Conservation (phyloP, 1,139 yeast species). For the Saccharomyces hybrid region DNA sequence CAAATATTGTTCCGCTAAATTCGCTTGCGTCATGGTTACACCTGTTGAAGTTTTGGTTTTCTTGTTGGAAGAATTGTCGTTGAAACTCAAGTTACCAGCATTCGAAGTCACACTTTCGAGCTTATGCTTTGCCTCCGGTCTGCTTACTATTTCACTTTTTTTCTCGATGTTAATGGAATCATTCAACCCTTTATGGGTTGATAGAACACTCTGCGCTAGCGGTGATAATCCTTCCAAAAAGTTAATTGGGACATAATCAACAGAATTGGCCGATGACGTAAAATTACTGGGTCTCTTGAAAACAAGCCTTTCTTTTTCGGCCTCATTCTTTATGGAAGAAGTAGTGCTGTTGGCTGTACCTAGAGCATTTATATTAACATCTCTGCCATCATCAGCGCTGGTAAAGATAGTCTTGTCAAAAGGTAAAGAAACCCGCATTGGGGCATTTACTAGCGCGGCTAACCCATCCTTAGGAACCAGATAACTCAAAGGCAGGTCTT, state of each 20-base stretch:
- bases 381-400: background rate
- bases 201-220: constrained; percentile 9
- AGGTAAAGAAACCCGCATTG: constrained; percentile 10
- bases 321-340: constrained; percentile 7
- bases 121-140: background rate
- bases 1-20: constrained; percentile 19
- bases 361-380: background rate
- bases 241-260: background rate
- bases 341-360: constrained; percentile 3
- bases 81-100: constrained; percentile 1
- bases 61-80: constrained; percentile 11
- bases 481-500: constrained; percentile 23
- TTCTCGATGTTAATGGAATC: constrained; percentile 1
- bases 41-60: constrained; percentile 15
- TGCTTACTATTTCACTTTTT: background rate
- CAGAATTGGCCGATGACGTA: background rate
- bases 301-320: constrained; percentile 9
- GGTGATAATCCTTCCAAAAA: constrained; percentile 20
- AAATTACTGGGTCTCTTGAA: constrained; percentile 15
- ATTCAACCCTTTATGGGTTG: background rate
- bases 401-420: background rate
- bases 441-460: constrained; percentile 12
- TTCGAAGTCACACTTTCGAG: constrained; percentile 1
- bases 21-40: constrained; percentile 18
- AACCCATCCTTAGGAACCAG: constrained; percentile 27